Percentiles rank a stretch among this genome's conserved stretches.
Evolutionary conservation across 345 rosid species (phyloP).

Genomic region (Psidium guajava): DNA sequence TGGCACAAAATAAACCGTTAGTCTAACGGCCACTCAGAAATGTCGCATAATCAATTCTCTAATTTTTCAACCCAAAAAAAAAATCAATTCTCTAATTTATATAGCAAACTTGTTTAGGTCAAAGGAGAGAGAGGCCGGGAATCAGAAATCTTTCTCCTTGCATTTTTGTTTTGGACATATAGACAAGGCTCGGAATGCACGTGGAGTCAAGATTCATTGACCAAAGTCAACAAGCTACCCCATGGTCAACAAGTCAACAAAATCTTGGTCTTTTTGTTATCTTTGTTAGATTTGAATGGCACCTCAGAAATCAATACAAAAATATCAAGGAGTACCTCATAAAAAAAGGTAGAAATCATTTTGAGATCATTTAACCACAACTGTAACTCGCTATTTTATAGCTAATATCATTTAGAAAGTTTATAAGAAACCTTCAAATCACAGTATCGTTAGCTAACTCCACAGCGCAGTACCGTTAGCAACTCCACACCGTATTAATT

Average conservation of each 20-base stretch:
- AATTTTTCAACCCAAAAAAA: neutral
- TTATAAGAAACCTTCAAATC: neutral
- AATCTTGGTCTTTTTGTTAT: too few species aligned
- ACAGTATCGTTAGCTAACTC: neutral
- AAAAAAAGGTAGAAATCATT: neutral
- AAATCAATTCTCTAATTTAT: neutral
- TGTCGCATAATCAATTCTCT: too few species aligned
- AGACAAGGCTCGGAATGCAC: neutral
- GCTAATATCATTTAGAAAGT: neutral
- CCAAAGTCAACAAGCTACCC: neutral
- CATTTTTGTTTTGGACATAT: neutral
- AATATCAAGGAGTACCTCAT: neutral
- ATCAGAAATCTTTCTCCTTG: neutral
- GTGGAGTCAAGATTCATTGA: neutral
- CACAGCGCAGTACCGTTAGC: too few species aligned
- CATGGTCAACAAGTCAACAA: neutral
- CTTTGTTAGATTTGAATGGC: too few species aligned
- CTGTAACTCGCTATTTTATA: neutral
- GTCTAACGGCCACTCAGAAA: too few species aligned
- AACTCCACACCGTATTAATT: neutral
- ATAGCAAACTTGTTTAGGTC: neutral
- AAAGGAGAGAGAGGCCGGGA: neutral
- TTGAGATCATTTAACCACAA: neutral
- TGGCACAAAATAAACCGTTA: too few species aligned
- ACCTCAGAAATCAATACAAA: neutral